Evolutionary conservation across 352 stramenopile genomes (phyloP), one percentile per base, ranked within the genome.

Genomic region (Phytophthora agathidicida): DNA sequence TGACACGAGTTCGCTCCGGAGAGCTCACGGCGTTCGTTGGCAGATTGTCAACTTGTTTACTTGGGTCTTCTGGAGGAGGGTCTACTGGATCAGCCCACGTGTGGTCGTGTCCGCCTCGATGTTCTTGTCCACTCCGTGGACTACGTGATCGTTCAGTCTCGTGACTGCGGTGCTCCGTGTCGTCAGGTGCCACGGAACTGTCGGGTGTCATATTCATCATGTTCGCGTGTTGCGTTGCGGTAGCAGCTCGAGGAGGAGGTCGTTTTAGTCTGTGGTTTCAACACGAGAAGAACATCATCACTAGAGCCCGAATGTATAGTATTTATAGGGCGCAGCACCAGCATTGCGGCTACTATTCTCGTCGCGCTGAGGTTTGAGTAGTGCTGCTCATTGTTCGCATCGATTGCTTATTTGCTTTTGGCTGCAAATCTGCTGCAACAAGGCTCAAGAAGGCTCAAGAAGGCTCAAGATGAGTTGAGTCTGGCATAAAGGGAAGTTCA

Each of bases 161-260:
- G 2, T 61, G 17, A 31, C 22, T 60, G 17, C 42, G 45, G 7
- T 46, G 55, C 5, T 39, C 6, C 11, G 47, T 23, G 33, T 71
- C 56, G n/a, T 80, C 67, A 0, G 68, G 60, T 19, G 46, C 41
- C 11, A 75, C 57, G 1, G 64, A 46, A 14, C 65, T 77, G 16
- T 81, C 75, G 13, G 46, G 28, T 20, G 48, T 38, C 62, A 81
- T 79, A 24, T 74, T 60, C 71, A 84, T 84, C 75, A 84, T 81
- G 7, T 43, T 71, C 27, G n/a, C 36, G n/a, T 17, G 10, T 27
- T 13, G 5, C 32, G 28, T 22, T 50, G 16, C 19, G n/a, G 4
- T 20, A 26, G 17, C 28, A 63, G 37, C 32, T 51, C 22, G 24
- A 44, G n/a, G 23, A 52, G 5, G 1, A 31, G 24, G 32, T 42